Base-by-base conservation (phyloP, 2,329 filamentous ascomycete species). In the Trematosphaeria pertusa region DNA sequence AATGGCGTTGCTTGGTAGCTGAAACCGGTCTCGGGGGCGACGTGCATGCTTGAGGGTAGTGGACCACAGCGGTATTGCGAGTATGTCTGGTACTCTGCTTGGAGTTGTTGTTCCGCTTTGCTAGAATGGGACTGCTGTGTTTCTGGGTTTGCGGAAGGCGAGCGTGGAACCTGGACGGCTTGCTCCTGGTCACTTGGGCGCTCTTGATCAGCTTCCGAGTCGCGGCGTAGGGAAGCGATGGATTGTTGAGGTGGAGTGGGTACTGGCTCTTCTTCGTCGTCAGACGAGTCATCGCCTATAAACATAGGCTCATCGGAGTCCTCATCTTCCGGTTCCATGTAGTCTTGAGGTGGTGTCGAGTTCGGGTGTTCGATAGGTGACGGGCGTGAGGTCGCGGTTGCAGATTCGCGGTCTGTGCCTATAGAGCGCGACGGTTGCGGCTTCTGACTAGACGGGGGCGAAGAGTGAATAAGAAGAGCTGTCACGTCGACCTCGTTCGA, bases 91-190 rank as follows among this genome's bases (percentile, higher is more conserved):
- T 61, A 67, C 45, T 70, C 65, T 17, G 46, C 51, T 17, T 66
- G 67, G 12, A 69, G 58, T 35, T 69, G 67, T 14, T 63, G 56
- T 35, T 71, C 67, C 31, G 66, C 68, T 56, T 58, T 63, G 43
- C 58, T 69, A 5, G 64, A 65, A 20, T 67, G 57, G 0, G 68
- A 70, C 9, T 57, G 46, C 41, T 64, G 61, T 6, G 59, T 57
- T 17, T 61, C 64, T 24, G 37, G 48, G 4, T 59, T 56, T 3
- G 43, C 38, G 5, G 59, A 44, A 3, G 60, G 60, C 1, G 64
- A 68, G 15, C 55, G 48, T 2, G 60, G 56, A 2, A 64, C 56
- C 42, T 63, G 61, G 10, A 67, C 51, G 10, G 55, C 38, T 15
- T 56, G 46, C 1, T 41, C n/a, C n/a, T n/a, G n/a, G n/a, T n/a